Base-by-base conservation (phyloP, 768 basidiomycete species). In the Boletus patriciae region DNA sequence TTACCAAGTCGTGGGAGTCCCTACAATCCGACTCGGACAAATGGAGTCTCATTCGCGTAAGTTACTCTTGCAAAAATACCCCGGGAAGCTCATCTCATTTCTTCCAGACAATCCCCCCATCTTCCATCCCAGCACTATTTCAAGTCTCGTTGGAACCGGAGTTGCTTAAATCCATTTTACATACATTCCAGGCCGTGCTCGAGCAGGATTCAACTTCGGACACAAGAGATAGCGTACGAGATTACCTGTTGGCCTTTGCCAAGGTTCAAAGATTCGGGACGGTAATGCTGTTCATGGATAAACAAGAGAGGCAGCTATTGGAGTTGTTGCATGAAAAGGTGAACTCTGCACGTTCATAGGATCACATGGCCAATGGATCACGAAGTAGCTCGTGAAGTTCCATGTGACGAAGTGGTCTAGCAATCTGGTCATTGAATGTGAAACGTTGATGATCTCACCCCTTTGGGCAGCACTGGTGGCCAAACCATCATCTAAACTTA, bases 91-190 rank as follows among this genome's bases (percentile, higher is more conserved):
- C 38, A 13, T 34, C 33, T 15, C 18, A 52, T 36, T 29, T 49
- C 11, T 33, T 38, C 16, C 61, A 91, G 86, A 77, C 74, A 34
- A 77, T 91, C 43, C 73, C 80, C 0, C 83, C 90, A 0, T 46
- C 74, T 9, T 72, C 74, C 18, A 68, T 92, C 27, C 87, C 89
- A 1, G 61, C 76, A 2, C 70, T 93, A 38, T 90, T 88, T 72
- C 79, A 86, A 62, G 82, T 77, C 0, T 88, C 88, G 0, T 76
- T 93, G 33, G 91, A 92, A 43, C 81, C 91, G 0, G 63, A 77
- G 1, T 63, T 88, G 27, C 78, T 93, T 18, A 75, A 76, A 3
- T 81, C 83, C 1, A 75, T 92, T 21, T 67, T 92, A 25, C 72
- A 76, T 29, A 79, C 78, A 3, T 82, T 91, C 60, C 68, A 65